Base-by-base conservation (phyloP, 805 yeast species). In the Lipomyces yamadae region DNA sequence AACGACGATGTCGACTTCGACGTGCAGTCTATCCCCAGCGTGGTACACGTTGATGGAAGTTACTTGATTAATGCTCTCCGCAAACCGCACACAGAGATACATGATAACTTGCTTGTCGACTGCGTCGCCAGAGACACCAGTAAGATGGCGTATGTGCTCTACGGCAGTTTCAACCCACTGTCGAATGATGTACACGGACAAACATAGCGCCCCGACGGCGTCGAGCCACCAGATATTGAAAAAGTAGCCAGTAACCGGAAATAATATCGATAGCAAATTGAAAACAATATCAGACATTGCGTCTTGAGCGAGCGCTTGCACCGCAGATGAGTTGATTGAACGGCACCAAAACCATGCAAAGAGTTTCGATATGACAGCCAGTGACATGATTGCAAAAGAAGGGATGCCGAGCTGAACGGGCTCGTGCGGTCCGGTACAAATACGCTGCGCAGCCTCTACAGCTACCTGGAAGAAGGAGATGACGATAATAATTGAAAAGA, bases 281-380 rank as follows among this genome's bases (percentile, higher is more conserved):
- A 90, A 90, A 2, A 89, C 83, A 39, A 90, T 84, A 76, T 90
- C 96, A 0, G 93, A 90, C 77, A 83, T 81, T 0, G 95, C 95
- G 77, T 90, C 96, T 76, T 89, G 94, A 1, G 93, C 91, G 63
- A 90, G 79, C 0, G 96, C 96, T 73, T 86, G 89, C 1, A 90
- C 88, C 0, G 92, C 86, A 18, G 88, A 84, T 15, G 91, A 87
- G 18, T 82, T 78, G 67, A 88, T 83, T 13, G 80, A 77, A 52
- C 83, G 78, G 74, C 94, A 90, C 85, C 90, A 85, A 11, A 84
- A 35, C 82, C 85, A 90, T 72, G 92, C 87, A 1, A 80, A 81
- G 4, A 86, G 71, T 73, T 90, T 90, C 35, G 84, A 80, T 3
- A 84, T 72, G 24, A 90, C 86, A 0, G 96, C 90, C 18, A 83